phyloP scores from a whole-genome alignment of 495 filamentous ascomycete genomes.

The Neurospora sp. region DNA sequence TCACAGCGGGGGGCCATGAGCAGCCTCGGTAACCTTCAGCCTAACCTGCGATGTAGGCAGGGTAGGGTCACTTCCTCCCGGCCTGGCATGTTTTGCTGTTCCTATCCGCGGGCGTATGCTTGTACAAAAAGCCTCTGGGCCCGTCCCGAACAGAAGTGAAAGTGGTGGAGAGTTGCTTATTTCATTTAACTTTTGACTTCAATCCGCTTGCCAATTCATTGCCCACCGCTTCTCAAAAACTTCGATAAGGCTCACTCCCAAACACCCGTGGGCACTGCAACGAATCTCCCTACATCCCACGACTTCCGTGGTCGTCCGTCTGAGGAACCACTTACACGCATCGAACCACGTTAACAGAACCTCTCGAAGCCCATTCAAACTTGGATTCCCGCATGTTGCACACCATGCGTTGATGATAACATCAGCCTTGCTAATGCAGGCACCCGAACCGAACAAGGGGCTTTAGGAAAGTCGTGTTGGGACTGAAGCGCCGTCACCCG shows the following conservation, averaged over 20 bases:
- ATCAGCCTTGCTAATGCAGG: constrained; percentile 17
- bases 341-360: neutral
- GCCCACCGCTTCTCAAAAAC: neutral
- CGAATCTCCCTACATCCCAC: neutral
- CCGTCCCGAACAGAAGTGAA: neutral
- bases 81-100: neutral
- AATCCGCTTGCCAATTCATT: neutral
- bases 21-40: neutral
- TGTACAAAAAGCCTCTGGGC: neutral
- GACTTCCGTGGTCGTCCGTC: neutral
- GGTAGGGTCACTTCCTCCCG: neutral
- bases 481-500: constrained; percentile 13
- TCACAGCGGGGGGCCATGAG: neutral
- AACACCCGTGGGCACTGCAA: neutral
- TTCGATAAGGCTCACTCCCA: neutral
- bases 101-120: neutral
- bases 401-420: neutral
- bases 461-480: neutral
- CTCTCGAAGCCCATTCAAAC: neutral
- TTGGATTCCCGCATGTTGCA: neutral
- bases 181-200: neutral
- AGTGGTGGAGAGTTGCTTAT: neutral
- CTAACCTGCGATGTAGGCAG: neutral
- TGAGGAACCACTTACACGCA: neutral
- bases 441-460: constrained; percentile 11